Evolutionary conservation across 2,329 filamentous ascomycete genomes (phyloP), one percentile per base, ranked within the genome.

Genomic region (Magnaporthiopsis rhizophila): DNA sequence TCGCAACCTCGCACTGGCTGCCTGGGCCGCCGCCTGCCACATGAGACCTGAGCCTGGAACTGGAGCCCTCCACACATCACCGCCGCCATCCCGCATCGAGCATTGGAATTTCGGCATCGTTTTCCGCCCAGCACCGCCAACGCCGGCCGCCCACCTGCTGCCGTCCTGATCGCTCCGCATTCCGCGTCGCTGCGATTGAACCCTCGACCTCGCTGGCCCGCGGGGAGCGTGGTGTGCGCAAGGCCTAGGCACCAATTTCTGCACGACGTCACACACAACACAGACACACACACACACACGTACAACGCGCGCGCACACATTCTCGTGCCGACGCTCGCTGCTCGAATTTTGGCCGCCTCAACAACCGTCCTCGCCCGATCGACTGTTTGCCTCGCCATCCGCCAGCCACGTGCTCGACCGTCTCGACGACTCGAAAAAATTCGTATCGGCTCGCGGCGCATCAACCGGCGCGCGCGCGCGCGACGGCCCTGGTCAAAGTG

Each of bases 401-500:
- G 15, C 38, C 38, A 7, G 38, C 38, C 15, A 21, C 15, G 38
- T 50, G 15, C 15, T 5, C 38, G 38, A 21, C 38, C 38, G 15
- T 21, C 15, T 50, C 38, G 38, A 12, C 38, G 15, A 5, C 38
- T 8, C 5, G 8, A 50, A 21, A 18, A 30, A 30, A 30, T 18
- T 15, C 38, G 3, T 15, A 50, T 50, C 38, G 38, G 38, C 38
- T 72, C 70, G 75, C 74, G 77, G 78, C 72, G 74, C 67, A 60
- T 64, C 64, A 64, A 60, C 62, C 63, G 73, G 72, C 74, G 68
- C 74, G 72, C 74, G 68, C 69, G 68, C 6, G 30, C 72, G 67
- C 69, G 64, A 30, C 61, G 24, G 50, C 38, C 28, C 65, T 68
- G 71, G 72, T 70, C 72, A 80, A 76, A 71, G 80, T 85, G 83